phyloP scores from a whole-genome alignment of 257 asterid species.

The Solanum pennellii region DNA sequence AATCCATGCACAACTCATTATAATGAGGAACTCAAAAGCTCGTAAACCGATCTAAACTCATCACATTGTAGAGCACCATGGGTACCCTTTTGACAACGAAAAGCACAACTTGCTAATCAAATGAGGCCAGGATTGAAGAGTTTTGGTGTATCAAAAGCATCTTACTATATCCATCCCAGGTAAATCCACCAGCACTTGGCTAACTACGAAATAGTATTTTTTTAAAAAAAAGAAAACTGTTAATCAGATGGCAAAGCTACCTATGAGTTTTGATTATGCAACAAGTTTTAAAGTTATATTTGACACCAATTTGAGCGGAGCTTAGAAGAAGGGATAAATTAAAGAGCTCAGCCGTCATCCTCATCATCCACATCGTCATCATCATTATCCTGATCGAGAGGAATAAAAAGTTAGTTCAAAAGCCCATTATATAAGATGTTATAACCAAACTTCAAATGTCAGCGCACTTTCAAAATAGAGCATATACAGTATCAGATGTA shows the following conservation, averaged over 20 bases:
- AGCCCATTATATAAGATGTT: slow-evolving; percentile 4
- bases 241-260: not conserved
- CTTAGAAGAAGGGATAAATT: not conserved
- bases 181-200: not conserved
- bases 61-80: not conserved
- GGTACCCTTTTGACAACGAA: not conserved
- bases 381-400: not conserved
- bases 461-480: not conserved
- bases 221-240: not conserved
- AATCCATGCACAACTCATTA: not conserved
- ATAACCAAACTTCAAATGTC: not conserved
- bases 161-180: not conserved
- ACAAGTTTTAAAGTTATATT: not conserved
- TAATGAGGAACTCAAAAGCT: not conserved
- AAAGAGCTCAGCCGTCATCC: slow-evolving; percentile 3
- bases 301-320: not conserved
- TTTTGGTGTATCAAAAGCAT: not conserved
- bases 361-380: slow-evolving; percentile 12
- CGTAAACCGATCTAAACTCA: not conserved
- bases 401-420: not conserved
- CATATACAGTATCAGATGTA: not conserved
- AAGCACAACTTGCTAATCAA: not conserved
- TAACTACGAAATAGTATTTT: not conserved
- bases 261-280: not conserved
- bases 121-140: not conserved